Conservation (phyloP, 73 alveolate species). For the Loxodes magnus region DNA sequence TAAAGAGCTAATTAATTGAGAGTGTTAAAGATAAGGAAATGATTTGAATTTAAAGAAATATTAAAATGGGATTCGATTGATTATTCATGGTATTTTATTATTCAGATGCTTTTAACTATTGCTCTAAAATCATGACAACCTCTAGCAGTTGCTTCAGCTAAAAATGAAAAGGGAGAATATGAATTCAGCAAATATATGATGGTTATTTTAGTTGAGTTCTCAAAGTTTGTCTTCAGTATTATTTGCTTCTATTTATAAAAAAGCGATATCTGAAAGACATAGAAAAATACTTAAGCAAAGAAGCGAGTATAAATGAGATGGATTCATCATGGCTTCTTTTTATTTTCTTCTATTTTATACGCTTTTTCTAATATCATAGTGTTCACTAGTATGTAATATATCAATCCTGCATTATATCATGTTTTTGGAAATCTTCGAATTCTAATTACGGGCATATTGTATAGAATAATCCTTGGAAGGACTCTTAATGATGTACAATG, state of each 20-base stretch:
- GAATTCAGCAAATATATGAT: slow-evolving; percentile 1
- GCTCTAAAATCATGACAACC: slow-evolving; percentile 16
- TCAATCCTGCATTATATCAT: slow-evolving; percentile 11
- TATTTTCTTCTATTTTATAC: background rate
- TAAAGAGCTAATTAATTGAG: no score
- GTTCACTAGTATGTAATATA: background rate
- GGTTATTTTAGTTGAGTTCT: slow-evolving; percentile 10
- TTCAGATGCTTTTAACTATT: background rate
- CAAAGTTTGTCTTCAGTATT: slow-evolving; percentile 1
- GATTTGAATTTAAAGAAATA: no score
- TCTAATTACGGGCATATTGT: slow-evolving; percentile 5
- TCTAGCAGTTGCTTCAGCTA: slow-evolving; percentile 6
- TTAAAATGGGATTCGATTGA: no score
- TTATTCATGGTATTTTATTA: no score
- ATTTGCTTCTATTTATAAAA: no score
- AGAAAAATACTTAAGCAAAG: no score
- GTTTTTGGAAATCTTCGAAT: slow-evolving; percentile 11
- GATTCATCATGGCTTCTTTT: no score
- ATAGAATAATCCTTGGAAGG: slow-evolving; percentile 5
- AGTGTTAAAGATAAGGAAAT: no score
- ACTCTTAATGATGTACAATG: slow-evolving; percentile 7
- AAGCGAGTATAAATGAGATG: no score
- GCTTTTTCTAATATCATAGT: slow-evolving; percentile 7
- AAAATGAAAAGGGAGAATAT: background rate
- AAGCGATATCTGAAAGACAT: no score